Percentiles rank a stretch among this genome's conserved stretches.
Evolutionary conservation across 1,284 basidiomycete species (phyloP).

Genomic region (Austroboletus novae-zelandiae): DNA sequence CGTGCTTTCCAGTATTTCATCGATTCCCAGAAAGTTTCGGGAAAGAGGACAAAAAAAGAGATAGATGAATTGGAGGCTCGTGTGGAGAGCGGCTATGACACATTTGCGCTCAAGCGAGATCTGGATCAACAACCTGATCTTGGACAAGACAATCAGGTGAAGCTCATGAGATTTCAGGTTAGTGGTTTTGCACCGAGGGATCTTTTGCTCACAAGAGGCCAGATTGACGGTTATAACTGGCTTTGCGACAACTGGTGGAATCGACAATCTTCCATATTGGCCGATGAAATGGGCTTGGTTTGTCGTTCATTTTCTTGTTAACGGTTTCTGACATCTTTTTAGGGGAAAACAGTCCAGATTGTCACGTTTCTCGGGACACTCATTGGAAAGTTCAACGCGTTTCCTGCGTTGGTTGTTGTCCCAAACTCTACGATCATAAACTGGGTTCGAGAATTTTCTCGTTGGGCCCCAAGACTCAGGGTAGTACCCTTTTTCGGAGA

Average conservation of each 20-base stretch:
- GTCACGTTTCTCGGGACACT: slow-evolving; percentile 83
- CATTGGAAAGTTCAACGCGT: slow-evolving; percentile 56
- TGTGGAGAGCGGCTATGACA: slow-evolving; percentile 44
- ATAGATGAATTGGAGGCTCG: slow-evolving; percentile 45
- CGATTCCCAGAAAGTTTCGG: slow-evolving; percentile 56
- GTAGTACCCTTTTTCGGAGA: slow-evolving; percentile 85
- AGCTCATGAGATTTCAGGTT: slow-evolving; percentile 86
- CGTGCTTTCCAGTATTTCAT: slow-evolving; percentile 67
- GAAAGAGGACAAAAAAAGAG: slow-evolving; percentile 48
- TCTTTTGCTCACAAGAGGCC: slow-evolving; percentile 15
- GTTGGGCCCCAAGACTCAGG: slow-evolving; percentile 84
- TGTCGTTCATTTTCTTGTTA: slow-evolving; percentile 17
- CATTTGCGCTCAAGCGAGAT: slow-evolving; percentile 47
- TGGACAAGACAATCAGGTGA: slow-evolving; percentile 59
- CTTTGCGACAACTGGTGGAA: slow-evolving; percentile 88
- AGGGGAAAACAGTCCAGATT: slow-evolving; percentile 95
- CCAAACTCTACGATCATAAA: slow-evolving; percentile 94
- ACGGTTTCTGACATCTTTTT: slow-evolving; percentile 9
- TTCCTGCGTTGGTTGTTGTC: slow-evolving; percentile 86
- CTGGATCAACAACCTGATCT: slow-evolving; percentile 51
- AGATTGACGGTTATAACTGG: slow-evolving; percentile 95
- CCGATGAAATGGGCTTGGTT: slow-evolving; percentile 96
- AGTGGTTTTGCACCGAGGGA: slow-evolving; percentile 7
- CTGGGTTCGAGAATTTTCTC: slow-evolving; percentile 85
- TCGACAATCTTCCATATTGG: slow-evolving; percentile 87